Base-by-base conservation (phyloP, 1,284 basidiomycete genomes). In the Apiotrichum gamsii region DNA sequence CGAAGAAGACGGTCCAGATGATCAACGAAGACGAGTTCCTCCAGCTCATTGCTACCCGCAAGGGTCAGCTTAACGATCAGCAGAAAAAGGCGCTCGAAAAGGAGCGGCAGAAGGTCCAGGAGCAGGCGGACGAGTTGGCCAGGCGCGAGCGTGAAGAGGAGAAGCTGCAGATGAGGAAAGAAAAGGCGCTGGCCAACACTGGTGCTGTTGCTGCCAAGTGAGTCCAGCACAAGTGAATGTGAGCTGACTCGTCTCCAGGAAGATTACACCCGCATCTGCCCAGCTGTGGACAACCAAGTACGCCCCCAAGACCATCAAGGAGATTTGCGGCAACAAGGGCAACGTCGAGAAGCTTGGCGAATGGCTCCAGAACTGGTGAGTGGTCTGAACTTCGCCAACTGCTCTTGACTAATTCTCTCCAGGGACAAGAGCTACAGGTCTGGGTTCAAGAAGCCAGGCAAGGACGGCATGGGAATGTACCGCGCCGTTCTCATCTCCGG, bases 241-340 rank as follows among this genome's bases (percentile, higher is more conserved):
- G n/a, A n/a, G n/a, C n/a, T n/a, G n/a, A n/a, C n/a, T n/a, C n/a
- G n/a, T n/a, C n/a, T n/a, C 5, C 60, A 75, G 77, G 39, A 69
- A 69, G 43, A 73, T 72, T 1, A 78, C 60, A 2, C 66, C 78
- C 0, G 49, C 67, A 0, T 65, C 64, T 5, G 61, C 72, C 5
- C 87, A 91, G 65, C 77, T 98, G 1, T 98, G 95, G 95, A 97
- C 95, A 23, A 85, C 84, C 29, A 85, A 91, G 28, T 99, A 99
- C 66, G 93, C 94, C 0, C 94, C 95, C 0, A 80, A 82, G 56
- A 79, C 77, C 13, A 58, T 93, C 49, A 94, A 88, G 61, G 93
- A 98, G 54, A 80, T 98, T 19, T 96, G 93, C 52, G 95, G 95
- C 4, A 98, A 98, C 75, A 96, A 96, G 72, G 78, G 80, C 0